Evolutionary conservation across 805 yeast genomes (phyloP).

Genomic region (Pichia heedii): DNA sequence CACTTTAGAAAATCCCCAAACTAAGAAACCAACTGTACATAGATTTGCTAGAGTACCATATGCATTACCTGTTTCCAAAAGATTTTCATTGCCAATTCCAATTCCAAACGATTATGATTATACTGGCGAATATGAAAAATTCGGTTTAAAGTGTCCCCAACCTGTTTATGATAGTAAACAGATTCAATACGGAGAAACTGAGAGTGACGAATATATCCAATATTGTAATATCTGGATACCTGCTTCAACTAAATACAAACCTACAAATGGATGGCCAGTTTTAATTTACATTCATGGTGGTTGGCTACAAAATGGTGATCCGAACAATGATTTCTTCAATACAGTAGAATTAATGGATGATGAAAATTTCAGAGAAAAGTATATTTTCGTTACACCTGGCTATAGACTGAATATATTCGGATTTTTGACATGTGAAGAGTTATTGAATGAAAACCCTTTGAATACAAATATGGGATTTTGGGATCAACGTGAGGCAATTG

Average conservation of each 20-base stretch:
- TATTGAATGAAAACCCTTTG: constrained; percentile 24
- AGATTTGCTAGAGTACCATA: constrained; percentile 29
- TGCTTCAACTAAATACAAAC: constrained; percentile 21
- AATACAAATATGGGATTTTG: constrained; percentile 31
- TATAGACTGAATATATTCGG: constrained; percentile 35
- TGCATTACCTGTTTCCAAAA: constrained; percentile 19
- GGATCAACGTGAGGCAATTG: constrained; percentile 38
- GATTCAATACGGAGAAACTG: constrained; percentile 16
- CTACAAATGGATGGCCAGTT: constrained; percentile 35
- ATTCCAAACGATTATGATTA: constrained; percentile 29
- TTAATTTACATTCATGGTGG: constrained; percentile 35
- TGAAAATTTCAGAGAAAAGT: constrained; percentile 24
- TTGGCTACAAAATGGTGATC: constrained; percentile 30
- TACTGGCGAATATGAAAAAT: constrained; percentile 29
- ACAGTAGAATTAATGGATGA: constrained; percentile 18
- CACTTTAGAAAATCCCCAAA: constrained; percentile 11
- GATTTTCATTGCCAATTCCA: constrained; percentile 25
- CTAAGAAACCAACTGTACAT: constrained; percentile 17
- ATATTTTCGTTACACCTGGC: constrained; percentile 29
- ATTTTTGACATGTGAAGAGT: constrained; percentile 30
- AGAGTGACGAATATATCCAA: constrained; percentile 27
- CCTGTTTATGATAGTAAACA: constrained; percentile 24
- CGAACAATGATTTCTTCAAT: constrained; percentile 19
- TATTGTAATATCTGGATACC: constrained; percentile 33
- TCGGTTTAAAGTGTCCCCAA: constrained; percentile 30